Evolutionary conservation across 345 rosid species (phyloP).

Genomic region (Fremontodendron californicum): DNA sequence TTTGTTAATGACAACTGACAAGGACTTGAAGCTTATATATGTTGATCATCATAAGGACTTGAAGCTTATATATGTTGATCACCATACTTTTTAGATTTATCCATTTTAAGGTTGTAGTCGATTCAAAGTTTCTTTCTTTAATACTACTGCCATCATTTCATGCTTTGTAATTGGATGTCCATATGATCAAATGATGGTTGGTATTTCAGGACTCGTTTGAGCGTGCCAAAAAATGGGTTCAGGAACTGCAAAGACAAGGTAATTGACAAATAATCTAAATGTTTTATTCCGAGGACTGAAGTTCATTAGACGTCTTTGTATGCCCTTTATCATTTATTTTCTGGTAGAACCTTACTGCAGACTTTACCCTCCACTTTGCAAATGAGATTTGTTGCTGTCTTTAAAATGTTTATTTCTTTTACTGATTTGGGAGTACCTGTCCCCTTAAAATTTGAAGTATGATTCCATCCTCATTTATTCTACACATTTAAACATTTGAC

Average conservation of each 20-base stretch:
- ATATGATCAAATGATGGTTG: background rate
- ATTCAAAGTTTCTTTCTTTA: background rate
- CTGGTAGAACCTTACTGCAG: background rate
- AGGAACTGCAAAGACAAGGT: constrained; percentile 23
- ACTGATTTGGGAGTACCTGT: background rate
- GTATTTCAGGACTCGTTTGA: constrained; percentile 16
- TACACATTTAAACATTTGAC: background rate
- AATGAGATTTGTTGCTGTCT: background rate
- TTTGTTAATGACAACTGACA: background rate
- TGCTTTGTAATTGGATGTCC: background rate
- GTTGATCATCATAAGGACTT: background rate
- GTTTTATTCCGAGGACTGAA: background rate
- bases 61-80: background rate
- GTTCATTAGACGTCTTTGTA: background rate
- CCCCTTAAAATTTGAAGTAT: background rate
- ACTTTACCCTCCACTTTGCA: background rate
- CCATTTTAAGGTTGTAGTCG: background rate
- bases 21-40: background rate
- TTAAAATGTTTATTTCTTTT: background rate
- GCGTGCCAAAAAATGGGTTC: constrained; percentile 23
- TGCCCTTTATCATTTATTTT: background rate
- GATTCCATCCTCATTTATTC: background rate
- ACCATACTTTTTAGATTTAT: background rate
- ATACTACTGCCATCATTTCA: background rate
- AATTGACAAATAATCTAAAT: background rate